phyloP scores from a whole-genome alignment of 1,284 basidiomycete species.

The Spongispora temasekensis region DNA sequence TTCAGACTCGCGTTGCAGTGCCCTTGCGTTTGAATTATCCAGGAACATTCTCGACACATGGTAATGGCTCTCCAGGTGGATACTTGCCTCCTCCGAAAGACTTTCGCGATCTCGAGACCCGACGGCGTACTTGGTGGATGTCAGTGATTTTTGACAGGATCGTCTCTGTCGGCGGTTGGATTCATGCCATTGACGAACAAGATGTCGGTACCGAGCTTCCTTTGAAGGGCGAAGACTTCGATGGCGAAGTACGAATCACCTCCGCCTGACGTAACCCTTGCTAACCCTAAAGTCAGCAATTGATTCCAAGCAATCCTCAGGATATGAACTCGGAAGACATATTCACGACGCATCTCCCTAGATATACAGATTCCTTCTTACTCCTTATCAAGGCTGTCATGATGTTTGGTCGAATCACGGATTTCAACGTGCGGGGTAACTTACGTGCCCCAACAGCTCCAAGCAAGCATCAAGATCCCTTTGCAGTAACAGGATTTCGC shows the following conservation, averaged over 20 bases:
- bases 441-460: slow-evolving; percentile 59
- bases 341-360: slow-evolving; percentile 66
- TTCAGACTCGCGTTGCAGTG: slow-evolving; percentile 81
- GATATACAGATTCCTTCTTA: slow-evolving; percentile 77
- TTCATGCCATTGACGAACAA: slow-evolving; percentile 76
- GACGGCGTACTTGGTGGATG: slow-evolving; percentile 87
- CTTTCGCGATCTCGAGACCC: slow-evolving; percentile 68
- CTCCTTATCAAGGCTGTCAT: slow-evolving; percentile 78
- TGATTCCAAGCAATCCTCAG: slow-evolving; percentile 70
- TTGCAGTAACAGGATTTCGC: slow-evolving; percentile 61
- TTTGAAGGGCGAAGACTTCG: slow-evolving; percentile 69
- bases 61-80: slow-evolving; percentile 65
- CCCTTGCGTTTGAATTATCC: slow-evolving; percentile 81
- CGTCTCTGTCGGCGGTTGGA: slow-evolving; percentile 85
- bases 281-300: slow-evolving; percentile 41
- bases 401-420: slow-evolving; percentile 80
- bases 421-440: slow-evolving; percentile 75
- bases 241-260: slow-evolving; percentile 54
- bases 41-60: slow-evolving; percentile 72
- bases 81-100: slow-evolving; percentile 79
- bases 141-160: slow-evolving; percentile 82
- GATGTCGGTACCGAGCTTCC: slow-evolving; percentile 82
- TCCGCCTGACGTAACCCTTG: slow-evolving; percentile 6
- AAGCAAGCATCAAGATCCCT: slow-evolving; percentile 69
- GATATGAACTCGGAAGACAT: slow-evolving; percentile 61